phyloP scores from a whole-genome alignment of 257 asterid genomes.

The Solanum corneliomulleri region DNA sequence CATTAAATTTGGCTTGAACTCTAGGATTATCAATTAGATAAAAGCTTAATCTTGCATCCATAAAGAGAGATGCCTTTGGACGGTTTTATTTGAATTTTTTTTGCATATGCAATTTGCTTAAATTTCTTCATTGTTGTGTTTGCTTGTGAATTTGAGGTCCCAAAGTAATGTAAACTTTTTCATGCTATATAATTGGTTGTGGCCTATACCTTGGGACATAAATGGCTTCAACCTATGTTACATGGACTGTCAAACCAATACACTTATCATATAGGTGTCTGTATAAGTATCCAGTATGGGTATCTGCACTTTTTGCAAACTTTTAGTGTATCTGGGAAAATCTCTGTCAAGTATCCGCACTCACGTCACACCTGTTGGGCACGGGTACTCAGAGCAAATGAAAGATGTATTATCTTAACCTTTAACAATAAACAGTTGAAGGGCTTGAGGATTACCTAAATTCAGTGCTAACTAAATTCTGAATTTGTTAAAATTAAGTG shows the following conservation, averaged over 20 bases:
- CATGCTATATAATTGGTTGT: neutral
- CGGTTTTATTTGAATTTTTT: neutral
- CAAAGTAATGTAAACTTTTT: neutral
- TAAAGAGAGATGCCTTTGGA: neutral
- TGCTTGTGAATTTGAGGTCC: neutral
- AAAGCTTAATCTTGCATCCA: neutral
- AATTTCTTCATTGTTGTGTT: neutral
- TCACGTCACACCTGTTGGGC: neutral
- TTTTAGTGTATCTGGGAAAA: neutral
- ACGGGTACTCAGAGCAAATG: neutral
- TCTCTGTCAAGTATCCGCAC: neutral
- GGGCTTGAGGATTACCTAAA: neutral
- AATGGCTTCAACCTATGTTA: neutral
- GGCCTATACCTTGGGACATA: neutral
- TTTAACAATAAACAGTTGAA: neutral
- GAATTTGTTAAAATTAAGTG: neutral
- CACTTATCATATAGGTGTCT: neutral
- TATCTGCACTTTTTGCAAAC: neutral
- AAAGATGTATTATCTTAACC: neutral
- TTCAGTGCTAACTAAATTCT: neutral
- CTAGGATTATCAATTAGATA: neutral
- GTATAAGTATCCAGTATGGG: neutral
- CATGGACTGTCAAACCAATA: neutral
- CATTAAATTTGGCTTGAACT: neutral
- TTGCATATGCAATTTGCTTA: neutral